phyloP scores from a whole-genome alignment of 2,329 filamentous ascomycete genomes.

The Hymenoscyphus occultus region DNA sequence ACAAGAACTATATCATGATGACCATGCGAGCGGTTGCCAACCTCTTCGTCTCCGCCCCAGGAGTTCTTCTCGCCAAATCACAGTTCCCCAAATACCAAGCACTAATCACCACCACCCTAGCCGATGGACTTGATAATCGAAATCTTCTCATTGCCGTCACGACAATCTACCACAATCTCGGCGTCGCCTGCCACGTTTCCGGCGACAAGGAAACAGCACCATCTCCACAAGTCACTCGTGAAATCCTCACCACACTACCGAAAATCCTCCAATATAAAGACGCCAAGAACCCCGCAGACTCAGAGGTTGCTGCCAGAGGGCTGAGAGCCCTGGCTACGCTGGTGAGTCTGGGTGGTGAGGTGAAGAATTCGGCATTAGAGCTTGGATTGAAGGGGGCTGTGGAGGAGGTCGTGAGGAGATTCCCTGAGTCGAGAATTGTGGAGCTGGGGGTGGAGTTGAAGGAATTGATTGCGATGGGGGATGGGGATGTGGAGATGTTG shows the following conservation, averaged over 20 bases:
- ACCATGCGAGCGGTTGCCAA: slow-evolving; percentile 78
- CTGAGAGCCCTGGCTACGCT: slow-evolving; percentile 83
- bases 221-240: slow-evolving; percentile 43
- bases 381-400: slow-evolving; percentile 50
- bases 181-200: slow-evolving; percentile 62
- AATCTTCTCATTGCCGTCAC: slow-evolving; percentile 81
- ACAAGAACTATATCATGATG: slow-evolving; percentile 85
- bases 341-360: slow-evolving; percentile 53
- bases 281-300: slow-evolving; percentile 50
- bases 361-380: slow-evolving; percentile 55
- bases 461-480: slow-evolving; percentile 16
- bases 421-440: slow-evolving; percentile 59
- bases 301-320: slow-evolving; percentile 78
- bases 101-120: slow-evolving; percentile 58
- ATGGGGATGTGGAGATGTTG: slow-evolving; percentile 5
- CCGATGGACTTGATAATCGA: slow-evolving; percentile 66
- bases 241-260: slow-evolving; percentile 56
- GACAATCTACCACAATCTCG: slow-evolving; percentile 80
- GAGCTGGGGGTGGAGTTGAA: slow-evolving; percentile 57
- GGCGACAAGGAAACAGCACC: slow-evolving; percentile 6
- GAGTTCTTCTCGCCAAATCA: slow-evolving; percentile 60
- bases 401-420: slow-evolving; percentile 46
- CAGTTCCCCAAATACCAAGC: slow-evolving; percentile 50
- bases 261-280: slow-evolving; percentile 49
- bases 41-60: slow-evolving; percentile 72